Base-by-base conservation (phyloP, 192 early-diverging fungal species). In the Mortierella antarctica region DNA sequence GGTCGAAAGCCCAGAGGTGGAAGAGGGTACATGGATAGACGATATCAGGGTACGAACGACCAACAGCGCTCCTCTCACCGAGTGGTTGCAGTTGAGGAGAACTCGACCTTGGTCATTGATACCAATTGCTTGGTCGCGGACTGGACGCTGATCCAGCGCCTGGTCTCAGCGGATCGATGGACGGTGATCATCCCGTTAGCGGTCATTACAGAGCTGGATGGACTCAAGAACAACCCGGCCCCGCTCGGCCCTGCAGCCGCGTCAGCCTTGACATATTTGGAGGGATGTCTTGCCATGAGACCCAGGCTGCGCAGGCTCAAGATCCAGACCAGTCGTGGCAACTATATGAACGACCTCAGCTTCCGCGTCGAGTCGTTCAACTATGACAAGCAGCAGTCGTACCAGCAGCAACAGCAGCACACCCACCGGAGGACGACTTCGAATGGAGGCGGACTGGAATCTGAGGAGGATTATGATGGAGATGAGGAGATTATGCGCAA, bases 41-140 rank as follows among this genome's bases (percentile, higher is more conserved):
- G 46, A 14, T 41, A 57, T 39, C 58, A 17, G 7, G 8, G 51
- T 15, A 8, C 46, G 20, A 45, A 21, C 13, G 52, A 53, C 6
- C 64, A 65, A 42, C 50, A 21, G 17, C 20, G 40, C 8, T 62
- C 53, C 12, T 70, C 57, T 21, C 63, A 21, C 21, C 55, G 62
- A 62, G 86, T 47, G 20, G 73, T 45, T 71, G 80, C 40, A 72
- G 82, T 56, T 23, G 74, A 44, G 73, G 77, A 80, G 10, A 80
- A 80, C 54, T 71, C 89, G 45, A 74, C 67, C 4, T 59, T 90
- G 44, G 83, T 90, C 5, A 73, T 90, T 42, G 89, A 90, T 67
- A 90, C 89, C 18, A 90, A 90, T 71, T 90, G 87, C 53, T 73
- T 90, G 57, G 83, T 90, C 41, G 84, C 83, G 10, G 84, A 90